Percentiles rank a stretch among this genome's conserved stretches.
Evolutionary conservation across 805 yeast genomes (phyloP).

Genomic region (Teunomyces panamensis): DNA sequence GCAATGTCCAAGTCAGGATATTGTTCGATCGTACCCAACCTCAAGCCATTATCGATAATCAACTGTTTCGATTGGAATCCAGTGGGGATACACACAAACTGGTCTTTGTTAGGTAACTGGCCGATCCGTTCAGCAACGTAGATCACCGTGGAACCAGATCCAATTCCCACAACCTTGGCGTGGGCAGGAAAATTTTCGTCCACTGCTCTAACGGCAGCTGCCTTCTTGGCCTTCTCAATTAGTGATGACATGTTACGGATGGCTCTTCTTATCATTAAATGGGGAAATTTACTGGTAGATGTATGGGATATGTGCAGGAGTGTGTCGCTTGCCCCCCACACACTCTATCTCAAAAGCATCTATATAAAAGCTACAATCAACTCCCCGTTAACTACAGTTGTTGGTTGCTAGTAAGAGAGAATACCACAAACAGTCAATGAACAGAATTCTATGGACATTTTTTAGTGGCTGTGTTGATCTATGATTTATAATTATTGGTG

Average conservation of each 20-base stretch:
- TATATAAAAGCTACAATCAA: too few species aligned
- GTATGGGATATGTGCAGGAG: not conserved
- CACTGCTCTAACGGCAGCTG: conserved; percentile 90
- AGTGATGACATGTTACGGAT: conserved; percentile 9
- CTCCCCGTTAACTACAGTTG: too few species aligned
- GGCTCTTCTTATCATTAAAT: conserved; percentile 1
- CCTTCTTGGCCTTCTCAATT: conserved; percentile 80
- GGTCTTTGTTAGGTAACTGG: conserved; percentile 50
- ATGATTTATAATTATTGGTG: too few species aligned
- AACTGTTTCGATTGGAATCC: conserved; percentile 93
- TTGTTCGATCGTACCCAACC: conserved; percentile 79
- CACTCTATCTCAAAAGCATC: too few species aligned
- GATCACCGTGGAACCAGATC: conserved; percentile 97
- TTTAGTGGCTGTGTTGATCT: too few species aligned
- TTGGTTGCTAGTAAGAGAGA: too few species aligned
- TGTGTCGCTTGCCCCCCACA: too few species aligned
- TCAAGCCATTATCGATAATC: conserved; percentile 76
- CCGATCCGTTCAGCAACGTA: conserved; percentile 94
- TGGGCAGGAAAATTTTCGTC: conserved; percentile 73
- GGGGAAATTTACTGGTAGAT: not conserved
- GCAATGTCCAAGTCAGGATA: conserved; percentile 83
- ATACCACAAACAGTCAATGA: not conserved
- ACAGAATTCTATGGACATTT: not conserved
- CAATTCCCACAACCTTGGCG: conserved; percentile 84
- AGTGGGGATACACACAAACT: conserved; percentile 85